Evolutionary conservation across 495 filamentous ascomycete genomes (phyloP).

Genomic region (Clavariopsis aquatica): DNA sequence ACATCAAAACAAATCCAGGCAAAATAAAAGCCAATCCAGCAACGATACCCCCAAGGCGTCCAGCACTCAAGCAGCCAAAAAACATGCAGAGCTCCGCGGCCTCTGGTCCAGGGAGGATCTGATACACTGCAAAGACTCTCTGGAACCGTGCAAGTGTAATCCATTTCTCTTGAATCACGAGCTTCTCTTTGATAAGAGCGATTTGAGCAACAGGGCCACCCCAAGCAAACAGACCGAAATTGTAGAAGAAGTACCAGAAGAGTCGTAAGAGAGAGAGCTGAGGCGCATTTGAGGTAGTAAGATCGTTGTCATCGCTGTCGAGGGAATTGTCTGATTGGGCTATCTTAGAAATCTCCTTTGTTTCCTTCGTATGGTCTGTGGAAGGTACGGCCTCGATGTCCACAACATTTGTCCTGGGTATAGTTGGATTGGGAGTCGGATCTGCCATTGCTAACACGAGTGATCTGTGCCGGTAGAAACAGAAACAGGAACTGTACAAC

Average conservation of each 20-base stretch:
- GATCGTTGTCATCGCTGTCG: constrained; percentile 13
- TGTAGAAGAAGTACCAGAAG: constrained; percentile 49
- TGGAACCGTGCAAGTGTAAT: constrained; percentile 45
- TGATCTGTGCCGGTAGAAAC: too few species aligned
- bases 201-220: constrained; percentile 49
- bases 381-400: too few species aligned
- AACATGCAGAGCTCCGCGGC: constrained; percentile 48
- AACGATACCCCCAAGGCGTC: constrained; percentile 44
- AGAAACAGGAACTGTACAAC: too few species aligned
- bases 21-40: constrained; percentile 45
- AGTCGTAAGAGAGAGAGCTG: constrained; percentile 37
- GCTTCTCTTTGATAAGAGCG: constrained; percentile 44
- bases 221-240: constrained; percentile 48
- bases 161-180: constrained; percentile 46
- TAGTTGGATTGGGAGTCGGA: too few species aligned
- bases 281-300: constrained; percentile 42
- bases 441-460: too few species aligned
- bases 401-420: too few species aligned
- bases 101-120: constrained; percentile 46
- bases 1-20: constrained; percentile 46
- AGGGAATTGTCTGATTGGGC: constrained; percentile 23
- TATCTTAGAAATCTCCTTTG: background rate
- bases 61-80: constrained; percentile 45
- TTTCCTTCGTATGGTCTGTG: too few species aligned
- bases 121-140: constrained; percentile 47